Base-by-base conservation (phyloP, 2,329 filamentous ascomycete genomes). In the Paraconiothyrium brasiliense region DNA sequence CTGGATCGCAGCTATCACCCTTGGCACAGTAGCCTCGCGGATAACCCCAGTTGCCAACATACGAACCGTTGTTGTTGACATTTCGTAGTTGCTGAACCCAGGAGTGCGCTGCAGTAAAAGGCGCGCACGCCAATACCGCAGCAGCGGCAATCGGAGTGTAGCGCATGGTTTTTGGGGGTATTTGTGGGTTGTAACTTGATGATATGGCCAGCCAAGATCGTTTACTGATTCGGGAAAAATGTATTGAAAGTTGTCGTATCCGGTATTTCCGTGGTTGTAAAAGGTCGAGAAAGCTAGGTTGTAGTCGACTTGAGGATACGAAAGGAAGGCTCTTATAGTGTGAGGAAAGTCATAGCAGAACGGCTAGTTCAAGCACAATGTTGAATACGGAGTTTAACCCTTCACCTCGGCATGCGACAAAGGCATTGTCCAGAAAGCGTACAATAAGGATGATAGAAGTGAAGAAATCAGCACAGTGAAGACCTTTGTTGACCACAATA, bases 1-100 rank as follows among this genome's bases (percentile, higher is more conserved):
- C 87, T 70, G 92, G 90, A 60, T 74, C 81, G 77, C 87, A 91
- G 10, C 79, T 79, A 43, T 82, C 76, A 6, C 79, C 83, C 63
- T 92, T 88, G 35, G 85, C 78, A 16, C 88, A 78, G 72, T 89
- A 92, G 50, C 89, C 90, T 65, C 93, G 90, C n/a, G 90, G 82
- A 75, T 90, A 97, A 35, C 94, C 94, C 27, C 86, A 82, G 8
- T 84, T 77, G 32, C 91, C 91, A 22, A 89, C 82, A 75, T 93
- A 92, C 37, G 87, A 87, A 58, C 93, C 94, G 70, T 93, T 91
- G 32, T 86, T 77, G 57, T 88, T 87, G 75, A 97, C 89, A 60
- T 88, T 87, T 64, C 84, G 86, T 54, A 94, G 83, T 71, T 90
- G 84, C 79, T 97, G 93, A 51, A 94, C 85, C 94, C 94, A 97